Evolutionary conservation across 176 grass and related monocot species (phyloP), one percentile per base, ranked within the genome.

Genomic region (Oryza brachyantha): DNA sequence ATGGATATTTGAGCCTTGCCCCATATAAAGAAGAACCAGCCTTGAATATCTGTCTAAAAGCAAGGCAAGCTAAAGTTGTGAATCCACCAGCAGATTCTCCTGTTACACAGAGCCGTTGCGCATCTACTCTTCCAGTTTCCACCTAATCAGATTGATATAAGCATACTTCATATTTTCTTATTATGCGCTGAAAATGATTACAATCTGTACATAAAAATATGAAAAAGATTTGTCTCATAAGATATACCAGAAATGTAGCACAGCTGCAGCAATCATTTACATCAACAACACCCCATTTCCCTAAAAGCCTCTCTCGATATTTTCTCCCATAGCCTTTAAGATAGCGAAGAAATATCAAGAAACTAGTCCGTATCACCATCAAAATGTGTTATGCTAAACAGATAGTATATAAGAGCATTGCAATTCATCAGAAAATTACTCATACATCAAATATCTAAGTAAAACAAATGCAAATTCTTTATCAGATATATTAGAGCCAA

Each of bases 11-110:
- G 32, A 22, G 83, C 84, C 89, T 94, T 98, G 94, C 95, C 84
- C 95, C 95, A 92, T 92, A 98, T 81, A 87, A 77, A 81, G 95
- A 98, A 89, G 92, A 90, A 66, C 95, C 92, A 28, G 92, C 95
- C 71, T 94, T 98, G 75, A 98, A 98, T 39, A 83, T 90, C 64
- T 94, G 87, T 74, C 70, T 82, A 78, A 98, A 98, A 69, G 95
- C 85, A 67, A 98, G 90, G 29, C 76, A 85, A 87, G 95, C 92
- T 88, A 98, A 86, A 61, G 92, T 98, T 55, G 92, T 94, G 85
- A 92, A 94, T 68, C 95, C 95, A 43, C 95, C 95, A 69, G 92
- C 95, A 22, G 95, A 98, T 82, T 85, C 87, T 32, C 87, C 95
- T 66, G 84, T 98, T 79, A 94, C 91, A 77, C 95, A 98, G 68